Conservation (phyloP, 441 rosid genomes). For the Bocquillonia castaneifolia region DNA sequence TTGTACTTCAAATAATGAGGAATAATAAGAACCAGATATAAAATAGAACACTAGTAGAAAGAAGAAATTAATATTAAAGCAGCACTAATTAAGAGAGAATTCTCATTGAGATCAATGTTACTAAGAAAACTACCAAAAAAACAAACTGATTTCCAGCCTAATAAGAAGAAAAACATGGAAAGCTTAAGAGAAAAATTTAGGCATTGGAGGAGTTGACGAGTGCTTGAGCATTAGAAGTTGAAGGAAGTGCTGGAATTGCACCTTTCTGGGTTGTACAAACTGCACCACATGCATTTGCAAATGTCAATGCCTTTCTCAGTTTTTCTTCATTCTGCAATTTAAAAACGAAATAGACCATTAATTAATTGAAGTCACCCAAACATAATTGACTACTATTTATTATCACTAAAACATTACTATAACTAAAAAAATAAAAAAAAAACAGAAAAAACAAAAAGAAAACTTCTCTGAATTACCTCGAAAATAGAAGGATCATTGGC, state of each 20-base stretch:
- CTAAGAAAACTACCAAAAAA: no score
- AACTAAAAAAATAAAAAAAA: not conserved
- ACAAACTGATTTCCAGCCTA: not conserved
- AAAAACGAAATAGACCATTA: no score
- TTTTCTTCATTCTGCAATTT: conserved; percentile 46
- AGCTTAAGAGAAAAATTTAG: not conserved
- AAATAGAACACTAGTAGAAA: no score
- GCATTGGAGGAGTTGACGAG: conserved; percentile 34
- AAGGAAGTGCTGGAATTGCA: conserved; percentile 69
- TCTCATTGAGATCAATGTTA: no score
- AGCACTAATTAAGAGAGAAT: no score
- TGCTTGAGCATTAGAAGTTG: conserved; percentile 38
- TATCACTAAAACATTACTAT: not conserved
- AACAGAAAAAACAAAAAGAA: not conserved
- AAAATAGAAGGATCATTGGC: conserved; percentile 43
- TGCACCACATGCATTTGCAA: conserved; percentile 78
- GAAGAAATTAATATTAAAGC: no score
- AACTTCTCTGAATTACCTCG: conserved; percentile 23
- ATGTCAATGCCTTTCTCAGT: conserved; percentile 46
- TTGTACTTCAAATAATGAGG: no score
- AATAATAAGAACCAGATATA: no score
- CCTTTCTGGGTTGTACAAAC: conserved; percentile 68
- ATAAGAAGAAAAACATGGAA: not conserved
- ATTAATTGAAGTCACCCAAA: no score
- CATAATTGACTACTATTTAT: not conserved